Percentiles rank a stretch among this genome's conserved stretches.
phyloP scores from a whole-genome alignment of 2,329 filamentous ascomycete genomes.

The Verticillium nonalfalfae region DNA sequence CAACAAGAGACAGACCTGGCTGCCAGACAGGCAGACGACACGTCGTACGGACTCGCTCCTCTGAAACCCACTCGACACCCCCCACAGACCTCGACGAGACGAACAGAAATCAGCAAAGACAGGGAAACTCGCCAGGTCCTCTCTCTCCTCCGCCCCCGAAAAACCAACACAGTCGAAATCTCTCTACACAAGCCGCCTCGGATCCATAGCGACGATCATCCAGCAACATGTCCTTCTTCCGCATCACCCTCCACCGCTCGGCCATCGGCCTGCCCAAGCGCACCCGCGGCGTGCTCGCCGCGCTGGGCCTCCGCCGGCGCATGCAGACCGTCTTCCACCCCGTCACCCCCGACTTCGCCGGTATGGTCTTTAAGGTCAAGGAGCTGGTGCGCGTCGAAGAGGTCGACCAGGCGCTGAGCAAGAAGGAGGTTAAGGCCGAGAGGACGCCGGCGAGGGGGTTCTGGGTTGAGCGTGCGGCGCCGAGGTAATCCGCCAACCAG shows the following conservation, averaged over 20 bases:
- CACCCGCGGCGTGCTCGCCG: slow-evolving; percentile 72
- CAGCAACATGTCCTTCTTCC: slow-evolving; percentile 68
- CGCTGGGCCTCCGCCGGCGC: slow-evolving; percentile 79
- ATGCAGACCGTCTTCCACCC: slow-evolving; percentile 86
- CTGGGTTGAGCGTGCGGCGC: slow-evolving; percentile 59
- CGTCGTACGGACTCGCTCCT: not conserved
- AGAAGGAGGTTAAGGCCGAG: slow-evolving; percentile 62
- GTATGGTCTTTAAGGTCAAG: slow-evolving; percentile 91
- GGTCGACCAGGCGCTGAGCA: slow-evolving; percentile 59
- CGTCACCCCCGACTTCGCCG: slow-evolving; percentile 72
- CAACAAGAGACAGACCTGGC: not conserved
- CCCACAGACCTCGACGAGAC: not conserved
- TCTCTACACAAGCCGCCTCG: no score
- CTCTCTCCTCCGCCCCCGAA: not conserved
- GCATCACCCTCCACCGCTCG: slow-evolving; percentile 83
- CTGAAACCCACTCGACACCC: not conserved
- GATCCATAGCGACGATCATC: no score
- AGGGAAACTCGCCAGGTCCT: not conserved
- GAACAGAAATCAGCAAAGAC: not conserved
- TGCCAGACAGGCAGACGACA: slow-evolving; percentile 2
- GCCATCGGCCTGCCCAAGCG: slow-evolving; percentile 82
- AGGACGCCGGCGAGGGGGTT: slow-evolving; percentile 75
- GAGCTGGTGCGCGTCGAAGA: slow-evolving; percentile 81
- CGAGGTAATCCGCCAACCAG: slow-evolving; percentile 10
- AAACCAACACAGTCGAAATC: not conserved